Percentiles rank a stretch among this genome's conserved stretches.
These are phyloP conservation scores for Yamadazyma trypodendri DNA, from an alignment of 1,139 yeast species.

Conservation along the genomic window DNA sequence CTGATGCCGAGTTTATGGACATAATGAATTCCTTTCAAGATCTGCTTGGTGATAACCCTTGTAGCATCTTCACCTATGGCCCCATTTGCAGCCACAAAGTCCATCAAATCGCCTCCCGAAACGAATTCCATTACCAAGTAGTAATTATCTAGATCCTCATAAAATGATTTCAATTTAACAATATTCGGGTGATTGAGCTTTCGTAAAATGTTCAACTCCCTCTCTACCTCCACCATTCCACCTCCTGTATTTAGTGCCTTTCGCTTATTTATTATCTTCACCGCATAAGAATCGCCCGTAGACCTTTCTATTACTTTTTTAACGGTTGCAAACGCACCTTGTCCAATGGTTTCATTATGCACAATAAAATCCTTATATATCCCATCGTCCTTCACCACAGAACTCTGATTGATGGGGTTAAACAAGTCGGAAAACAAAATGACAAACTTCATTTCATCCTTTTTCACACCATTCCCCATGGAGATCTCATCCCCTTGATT, in stretches of 20 bases:
- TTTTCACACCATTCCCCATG: slow-evolving; percentile 82
- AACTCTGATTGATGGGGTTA: slow-evolving; percentile 31
- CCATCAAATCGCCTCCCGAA: slow-evolving; percentile 98
- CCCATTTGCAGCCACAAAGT: slow-evolving; percentile 88
- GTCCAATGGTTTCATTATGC: slow-evolving; percentile 83
- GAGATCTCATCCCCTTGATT: slow-evolving; percentile 92
- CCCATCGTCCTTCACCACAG: slow-evolving; percentile 40
- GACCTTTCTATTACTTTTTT: slow-evolving; percentile 83
- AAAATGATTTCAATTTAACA: slow-evolving; percentile 77
- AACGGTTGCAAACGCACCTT: slow-evolving; percentile 96
- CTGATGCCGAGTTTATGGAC: slow-evolving; percentile 89
- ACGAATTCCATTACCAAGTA: slow-evolving; percentile 94
- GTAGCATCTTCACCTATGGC: slow-evolving; percentile 89
- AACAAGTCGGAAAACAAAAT: slow-evolving; percentile 54
- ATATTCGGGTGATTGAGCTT: slow-evolving; percentile 81
- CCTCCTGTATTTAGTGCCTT: slow-evolving; percentile 75
- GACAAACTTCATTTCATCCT: slow-evolving; percentile 73
- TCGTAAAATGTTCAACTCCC: slow-evolving; percentile 80
- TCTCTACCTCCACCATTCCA: slow-evolving; percentile 66
- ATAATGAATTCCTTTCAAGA: slow-evolving; percentile 78
- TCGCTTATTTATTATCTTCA: slow-evolving; percentile 80
- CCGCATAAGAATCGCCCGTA: slow-evolving; percentile 85
- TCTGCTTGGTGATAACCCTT: slow-evolving; percentile 79
- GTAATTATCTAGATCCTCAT: slow-evolving; percentile 76
- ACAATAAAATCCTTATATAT: slow-evolving; percentile 75